A percentile compares a stretch with the other conserved stretches of the same genome.
Evolutionary conservation across 495 filamentous ascomycete genomes (phyloP).

Genomic region (Apodospora peruviana): DNA sequence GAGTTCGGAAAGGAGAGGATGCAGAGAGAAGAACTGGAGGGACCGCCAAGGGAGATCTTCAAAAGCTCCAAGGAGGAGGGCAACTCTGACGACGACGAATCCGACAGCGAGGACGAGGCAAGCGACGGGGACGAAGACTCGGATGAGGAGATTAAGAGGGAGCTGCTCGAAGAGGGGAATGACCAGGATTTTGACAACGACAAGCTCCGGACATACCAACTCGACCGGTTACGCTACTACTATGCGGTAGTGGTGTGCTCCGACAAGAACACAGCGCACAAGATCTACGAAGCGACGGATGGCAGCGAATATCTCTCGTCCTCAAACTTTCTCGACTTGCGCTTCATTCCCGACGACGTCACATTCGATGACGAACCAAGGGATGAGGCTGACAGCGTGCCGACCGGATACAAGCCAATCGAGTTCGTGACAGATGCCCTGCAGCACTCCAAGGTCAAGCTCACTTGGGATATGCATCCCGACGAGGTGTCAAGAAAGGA

Average conservation of each 20-base stretch:
- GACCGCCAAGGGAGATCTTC: conserved; percentile 87
- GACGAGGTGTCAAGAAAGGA: conserved; percentile 75
- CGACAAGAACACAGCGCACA: conserved; percentile 65
- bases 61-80: conserved; percentile 37
- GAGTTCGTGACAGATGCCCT: conserved; percentile 95
- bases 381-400: conserved; percentile 70
- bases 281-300: conserved; percentile 86
- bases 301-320: conserved; percentile 95
- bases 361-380: conserved; percentile 81
- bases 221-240: conserved; percentile 88
- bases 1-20: conserved; percentile 91
- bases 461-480: conserved; percentile 90
- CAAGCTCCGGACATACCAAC: conserved; percentile 79
- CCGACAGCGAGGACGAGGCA: conserved; percentile 51
- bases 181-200: conserved; percentile 87
- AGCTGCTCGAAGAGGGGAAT: conserved; percentile 66
- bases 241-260: conserved; percentile 89
- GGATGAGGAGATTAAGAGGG: conserved; percentile 76
- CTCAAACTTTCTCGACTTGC: conserved; percentile 95
- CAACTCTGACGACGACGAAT: conserved; percentile 41
- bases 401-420: conserved; percentile 76
- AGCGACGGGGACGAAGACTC: conserved; percentile 36
- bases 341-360: conserved; percentile 86
- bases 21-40: conserved; percentile 86
- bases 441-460: conserved; percentile 91